Percentiles rank a stretch among this genome's conserved stretches.
Conservation (phyloP, 2,329 filamentous ascomycete species). For the Zymoseptoria tritici region DNA sequence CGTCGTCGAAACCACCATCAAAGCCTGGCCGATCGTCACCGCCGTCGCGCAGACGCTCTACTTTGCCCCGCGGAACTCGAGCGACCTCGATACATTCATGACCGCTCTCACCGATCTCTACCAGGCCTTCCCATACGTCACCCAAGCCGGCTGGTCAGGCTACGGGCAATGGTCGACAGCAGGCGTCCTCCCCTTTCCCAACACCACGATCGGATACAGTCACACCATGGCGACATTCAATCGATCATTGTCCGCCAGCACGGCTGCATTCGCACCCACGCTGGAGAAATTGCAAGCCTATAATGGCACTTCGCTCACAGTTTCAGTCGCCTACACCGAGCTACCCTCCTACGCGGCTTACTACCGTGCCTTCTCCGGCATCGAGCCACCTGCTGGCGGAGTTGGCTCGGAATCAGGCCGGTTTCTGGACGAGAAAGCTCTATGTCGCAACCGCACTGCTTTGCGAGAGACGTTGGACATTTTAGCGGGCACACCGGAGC, state of each 20-base stretch:
- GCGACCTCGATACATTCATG: conserved; percentile 15
- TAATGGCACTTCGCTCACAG: conserved; percentile 22
- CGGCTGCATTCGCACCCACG: conserved; percentile 16
- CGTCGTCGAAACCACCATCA: conserved; percentile 14
- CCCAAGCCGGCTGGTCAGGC: conserved; percentile 25
- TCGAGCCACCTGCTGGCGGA: conserved; percentile 14
- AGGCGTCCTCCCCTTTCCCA: conserved; percentile 19
- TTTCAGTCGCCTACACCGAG: conserved; percentile 21
- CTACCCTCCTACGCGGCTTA: conserved; percentile 23
- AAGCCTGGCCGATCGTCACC: conserved; percentile 14
- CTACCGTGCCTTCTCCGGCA: conserved; percentile 18
- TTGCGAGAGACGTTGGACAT: conserved; percentile 14
- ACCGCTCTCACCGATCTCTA: conserved; percentile 22
- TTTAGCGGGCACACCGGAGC: conserved; percentile 19
- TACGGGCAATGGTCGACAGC: conserved; percentile 25
- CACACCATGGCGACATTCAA: conserved; percentile 24
- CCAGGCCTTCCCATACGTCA: conserved; percentile 21
- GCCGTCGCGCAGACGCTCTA: conserved; percentile 20
- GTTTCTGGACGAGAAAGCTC: conserved; percentile 14
- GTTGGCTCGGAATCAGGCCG: conserved; percentile 16
- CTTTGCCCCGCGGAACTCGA: conserved; percentile 18
- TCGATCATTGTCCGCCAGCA: conserved; percentile 12
- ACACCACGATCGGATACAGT: conserved; percentile 23
- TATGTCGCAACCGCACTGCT: conserved; percentile 9
- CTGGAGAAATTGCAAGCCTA: conserved; percentile 15